Base-by-base conservation (phyloP, 768 basidiomycete species). In the Lactifluus hygrophoroides region DNA sequence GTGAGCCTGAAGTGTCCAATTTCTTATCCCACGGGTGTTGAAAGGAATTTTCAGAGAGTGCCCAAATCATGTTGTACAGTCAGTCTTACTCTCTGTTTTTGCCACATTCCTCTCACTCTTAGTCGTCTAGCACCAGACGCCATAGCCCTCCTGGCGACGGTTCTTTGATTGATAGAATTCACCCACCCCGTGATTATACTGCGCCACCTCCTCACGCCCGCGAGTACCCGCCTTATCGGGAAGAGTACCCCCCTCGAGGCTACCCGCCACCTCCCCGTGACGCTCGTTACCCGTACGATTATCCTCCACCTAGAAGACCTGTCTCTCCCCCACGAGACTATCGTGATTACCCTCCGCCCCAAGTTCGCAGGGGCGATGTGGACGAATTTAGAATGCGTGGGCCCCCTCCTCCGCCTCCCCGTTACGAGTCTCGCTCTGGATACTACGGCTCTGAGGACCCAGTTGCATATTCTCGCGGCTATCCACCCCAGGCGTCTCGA, bases 311-410 rank as follows among this genome's bases (percentile, higher is more conserved):
- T 56, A 76, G 86, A 48, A 74, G 85, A 57, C 81, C 83, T 56
- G 73, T 75, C 14, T 81, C 80, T 17, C 73, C 87, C 51, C 79
- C 85, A 16, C 77, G 86, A 63, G 88, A 87, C 11, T 82, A 80
- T 66, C 76, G 85, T 38, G 88, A 88, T 57, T 83, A 85, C 70
- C 75, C 77, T 60, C 72, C 74, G 37, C 74, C 77, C 42, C 71
- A 77, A 59, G 71, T 74, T 62, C 65, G 75, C 60, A 72, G 74
- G 64, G 80, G 84, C 57, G 86, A 90, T 48, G 77, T 81, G 65
- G 86, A 91, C 64, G 89, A 90, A 49, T 84, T 82, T 63, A 77
- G 84, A 66, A 65, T 69, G 65, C 77, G 85, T 46, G 85, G 79
- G 56, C 70, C 76, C 54, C 72, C 74, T 55, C 72, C 74, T n/a